Base-by-base conservation (phyloP, 2,329 filamentous ascomycete genomes). In the Alternaria sp. region DNA sequence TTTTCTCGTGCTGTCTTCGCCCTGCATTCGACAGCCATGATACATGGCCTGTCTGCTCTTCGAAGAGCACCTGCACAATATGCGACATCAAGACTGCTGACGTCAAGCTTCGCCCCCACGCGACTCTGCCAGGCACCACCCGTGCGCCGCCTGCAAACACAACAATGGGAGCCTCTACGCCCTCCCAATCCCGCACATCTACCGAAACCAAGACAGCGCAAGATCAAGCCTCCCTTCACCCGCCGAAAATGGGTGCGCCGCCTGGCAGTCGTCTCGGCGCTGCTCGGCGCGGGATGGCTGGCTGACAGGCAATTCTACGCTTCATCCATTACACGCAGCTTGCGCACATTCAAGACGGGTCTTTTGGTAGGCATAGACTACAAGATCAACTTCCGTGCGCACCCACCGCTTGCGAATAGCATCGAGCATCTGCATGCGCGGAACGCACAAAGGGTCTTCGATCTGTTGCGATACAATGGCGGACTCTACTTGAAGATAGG, bases 401-500 rank as follows among this genome's bases (percentile, higher is more conserved):
- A 92, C 65, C 93, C 94, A 6, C 85, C 88, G 54, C 85, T 89
- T 49, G 92, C 89, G 24, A 86, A 88, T 50, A 89, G 87, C 21
- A 87, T 96, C 39, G 84, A 86, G 40, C 91, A 92, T 58, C 80
- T 98, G 50, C 95, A 99, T 78, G 81, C 85, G 36, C 88, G 95
- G 61, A 96, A 90, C 73, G 95, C 95, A 0, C 87, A 93, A 79
- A 85, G 91, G 26, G 81, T 98, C 36, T 96, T 92, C 60, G 84
- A 94, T 29, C 80, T 99, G 62, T 83, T 98, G 66, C 85, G 91
- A 26, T 82, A 86, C 54, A 99, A 99, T 83, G 94, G 95, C 60
- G 95, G 95, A 0, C 80, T 99, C 17, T 99, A 98, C 74, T 83
- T 98, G 73, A 99, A 99, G 84, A 97, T 99, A 58, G 95, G 95